Conservation (phyloP, 2,329 filamentous ascomycete species). For the Talaromyces sp. region DNA sequence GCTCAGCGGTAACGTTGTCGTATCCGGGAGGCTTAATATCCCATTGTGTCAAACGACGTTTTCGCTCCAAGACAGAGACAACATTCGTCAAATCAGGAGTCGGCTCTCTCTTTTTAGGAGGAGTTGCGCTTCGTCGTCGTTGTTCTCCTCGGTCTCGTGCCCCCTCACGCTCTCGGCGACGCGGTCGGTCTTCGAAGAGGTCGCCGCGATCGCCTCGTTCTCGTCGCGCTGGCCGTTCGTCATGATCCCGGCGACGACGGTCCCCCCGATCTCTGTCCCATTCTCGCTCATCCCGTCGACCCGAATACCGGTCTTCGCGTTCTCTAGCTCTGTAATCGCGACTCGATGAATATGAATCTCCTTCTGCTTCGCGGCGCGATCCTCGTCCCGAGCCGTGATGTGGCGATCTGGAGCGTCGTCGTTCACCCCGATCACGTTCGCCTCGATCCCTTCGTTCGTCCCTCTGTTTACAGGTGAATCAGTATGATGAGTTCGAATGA, state of each 20-base stretch:
- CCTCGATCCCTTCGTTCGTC: constrained; percentile 44
- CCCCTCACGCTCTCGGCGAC: constrained; percentile 46
- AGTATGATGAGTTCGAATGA: background rate
- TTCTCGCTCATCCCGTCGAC: constrained; percentile 68
- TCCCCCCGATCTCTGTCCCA: constrained; percentile 69
- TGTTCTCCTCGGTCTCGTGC: constrained; percentile 37
- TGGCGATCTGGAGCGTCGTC: constrained; percentile 82
- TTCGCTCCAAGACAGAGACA: constrained; percentile 75
- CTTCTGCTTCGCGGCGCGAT: constrained; percentile 64
- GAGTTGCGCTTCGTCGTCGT: constrained; percentile 70
- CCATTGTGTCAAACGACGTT: constrained; percentile 95
- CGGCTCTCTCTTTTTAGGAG: constrained; percentile 88
- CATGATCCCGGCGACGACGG: constrained; percentile 56
- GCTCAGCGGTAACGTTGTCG: constrained; percentile 95
- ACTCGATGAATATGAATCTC: constrained; percentile 87
- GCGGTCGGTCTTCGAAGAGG: constrained; percentile 30
- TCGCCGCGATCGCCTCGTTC: constrained; percentile 53
- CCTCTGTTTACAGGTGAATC: constrained; percentile 34
- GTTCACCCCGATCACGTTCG: constrained; percentile 52
- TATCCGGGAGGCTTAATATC: constrained; percentile 98
- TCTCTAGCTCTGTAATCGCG: constrained; percentile 89
- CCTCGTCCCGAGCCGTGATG: constrained; percentile 61
- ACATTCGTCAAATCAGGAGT: constrained; percentile 91
- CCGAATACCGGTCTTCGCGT: constrained; percentile 84
- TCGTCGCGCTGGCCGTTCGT: constrained; percentile 61